Evolutionary conservation across 257 asterid species (phyloP).

Genomic region (Solanum chilense): DNA sequence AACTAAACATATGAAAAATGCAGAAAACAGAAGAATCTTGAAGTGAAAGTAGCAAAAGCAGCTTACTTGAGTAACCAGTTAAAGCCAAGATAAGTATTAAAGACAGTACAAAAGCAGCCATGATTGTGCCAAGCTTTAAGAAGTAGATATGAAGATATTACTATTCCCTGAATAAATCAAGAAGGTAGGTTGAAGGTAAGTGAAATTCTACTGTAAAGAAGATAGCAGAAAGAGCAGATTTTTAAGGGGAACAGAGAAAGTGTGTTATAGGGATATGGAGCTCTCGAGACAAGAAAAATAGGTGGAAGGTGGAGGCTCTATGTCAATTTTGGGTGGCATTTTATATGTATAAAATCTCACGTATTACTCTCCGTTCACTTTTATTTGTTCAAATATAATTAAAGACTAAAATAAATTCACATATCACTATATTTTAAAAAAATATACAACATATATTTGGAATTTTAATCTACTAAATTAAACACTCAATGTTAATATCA

Average conservation of each 20-base stretch:
- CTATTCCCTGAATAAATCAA: background rate
- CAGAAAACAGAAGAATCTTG: background rate
- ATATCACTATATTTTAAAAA: no score
- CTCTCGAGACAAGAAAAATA: background rate
- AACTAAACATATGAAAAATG: background rate
- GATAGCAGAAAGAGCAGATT: background rate
- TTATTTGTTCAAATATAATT: no score
- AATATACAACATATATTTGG: no score
- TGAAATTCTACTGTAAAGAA: background rate
- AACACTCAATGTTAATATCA: no score
- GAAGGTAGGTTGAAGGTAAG: background rate
- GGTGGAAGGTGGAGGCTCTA: background rate
- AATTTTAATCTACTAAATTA: no score
- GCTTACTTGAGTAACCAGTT: slow-evolving; percentile 35
- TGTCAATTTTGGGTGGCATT: background rate
- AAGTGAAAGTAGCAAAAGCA: background rate
- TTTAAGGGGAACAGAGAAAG: slow-evolving; percentile 1
- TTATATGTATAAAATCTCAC: background rate
- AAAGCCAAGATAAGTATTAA: slow-evolving; percentile 36
- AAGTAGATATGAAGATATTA: background rate
- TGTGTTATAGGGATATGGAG: background rate
- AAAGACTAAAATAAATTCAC: no score
- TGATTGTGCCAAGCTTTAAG: slow-evolving; percentile 5
- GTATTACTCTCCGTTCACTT: background rate
- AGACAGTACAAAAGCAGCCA: slow-evolving; percentile 46